These are phyloP conservation scores for Bryoglossum gracile DNA, from an alignment of 495 filamentous ascomycete genomes.

Conservation along the genomic window DNA sequence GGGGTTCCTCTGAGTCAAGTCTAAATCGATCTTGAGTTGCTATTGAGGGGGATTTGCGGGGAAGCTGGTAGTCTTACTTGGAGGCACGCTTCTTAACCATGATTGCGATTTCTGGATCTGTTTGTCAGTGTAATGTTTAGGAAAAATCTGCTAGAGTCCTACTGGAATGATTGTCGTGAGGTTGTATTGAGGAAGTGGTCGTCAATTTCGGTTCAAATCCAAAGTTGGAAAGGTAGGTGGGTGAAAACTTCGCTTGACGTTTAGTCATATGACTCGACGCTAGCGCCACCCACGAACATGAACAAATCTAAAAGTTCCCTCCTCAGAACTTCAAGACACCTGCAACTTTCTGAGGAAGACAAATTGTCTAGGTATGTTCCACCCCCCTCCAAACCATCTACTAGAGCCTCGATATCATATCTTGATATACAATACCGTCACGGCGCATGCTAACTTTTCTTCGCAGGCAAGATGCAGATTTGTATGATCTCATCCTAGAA, in stretches of 20 bases:
- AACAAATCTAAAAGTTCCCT: neutral
- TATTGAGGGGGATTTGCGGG: neutral
- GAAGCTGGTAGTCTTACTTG: constrained; percentile 55
- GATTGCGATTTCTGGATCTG: constrained; percentile 53
- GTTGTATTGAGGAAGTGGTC: no score
- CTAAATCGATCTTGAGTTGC: no score
- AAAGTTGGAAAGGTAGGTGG: neutral
- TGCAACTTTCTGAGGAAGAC: constrained; percentile 41
- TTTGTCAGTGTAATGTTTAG: constrained; percentile 11
- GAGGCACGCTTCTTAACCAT: constrained; percentile 99
- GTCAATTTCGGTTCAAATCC: neutral
- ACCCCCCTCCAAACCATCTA: no score
- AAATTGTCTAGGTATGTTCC: constrained; percentile 25
- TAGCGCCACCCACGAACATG: neutral
- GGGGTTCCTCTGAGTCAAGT: no score
- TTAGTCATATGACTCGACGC: neutral
- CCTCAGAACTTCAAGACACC: neutral
- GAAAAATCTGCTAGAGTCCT: neutral
- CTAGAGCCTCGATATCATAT: no score
- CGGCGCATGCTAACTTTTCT: neutral
- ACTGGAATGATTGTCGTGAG: no score
- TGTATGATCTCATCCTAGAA: no score
- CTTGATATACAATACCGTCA: no score
- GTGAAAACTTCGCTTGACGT: neutral
- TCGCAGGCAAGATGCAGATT: constrained; percentile 10